These are phyloP conservation scores for Neospermospora avenae DNA, from an alignment of 2,329 filamentous ascomycete genomes.

Conservation along the genomic window DNA sequence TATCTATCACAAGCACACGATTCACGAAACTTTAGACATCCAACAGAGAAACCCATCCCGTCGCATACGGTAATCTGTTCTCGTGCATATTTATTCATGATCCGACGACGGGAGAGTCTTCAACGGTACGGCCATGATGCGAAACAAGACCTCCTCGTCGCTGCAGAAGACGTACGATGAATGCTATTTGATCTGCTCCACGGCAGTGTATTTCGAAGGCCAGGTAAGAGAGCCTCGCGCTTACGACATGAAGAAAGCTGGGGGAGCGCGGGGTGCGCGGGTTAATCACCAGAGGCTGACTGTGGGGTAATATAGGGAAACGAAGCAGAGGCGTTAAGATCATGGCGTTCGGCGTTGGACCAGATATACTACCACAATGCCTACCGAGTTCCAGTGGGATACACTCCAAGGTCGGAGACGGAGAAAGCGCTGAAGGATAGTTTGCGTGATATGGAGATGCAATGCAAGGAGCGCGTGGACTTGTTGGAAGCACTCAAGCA, in stretches of 20 bases:
- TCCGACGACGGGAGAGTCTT: slow-evolving; percentile 2
- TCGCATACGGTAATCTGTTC: neutral
- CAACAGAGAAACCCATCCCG: neutral
- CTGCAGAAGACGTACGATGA: slow-evolving; percentile 98
- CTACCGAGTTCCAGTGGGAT: slow-evolving; percentile 66
- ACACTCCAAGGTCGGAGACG: slow-evolving; percentile 72
- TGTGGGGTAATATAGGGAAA: slow-evolving; percentile 61
- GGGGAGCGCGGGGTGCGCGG: neutral
- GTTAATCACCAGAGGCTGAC: neutral
- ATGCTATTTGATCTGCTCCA: slow-evolving; percentile 90
- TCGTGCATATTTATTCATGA: slow-evolving; percentile 15
- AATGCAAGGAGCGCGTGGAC: slow-evolving; percentile 91
- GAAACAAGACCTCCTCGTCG: slow-evolving; percentile 61
- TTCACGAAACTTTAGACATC: neutral
- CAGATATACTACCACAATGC: slow-evolving; percentile 85
- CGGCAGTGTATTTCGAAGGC: slow-evolving; percentile 92
- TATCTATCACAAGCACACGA: slow-evolving; percentile 1
- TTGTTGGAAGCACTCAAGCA: slow-evolving; percentile 76
- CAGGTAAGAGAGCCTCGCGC: slow-evolving; percentile 57
- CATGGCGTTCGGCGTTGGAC: slow-evolving; percentile 85
- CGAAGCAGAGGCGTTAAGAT: slow-evolving; percentile 83
- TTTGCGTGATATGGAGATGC: slow-evolving; percentile 76
- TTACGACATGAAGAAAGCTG: neutral
- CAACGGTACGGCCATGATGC: slow-evolving; percentile 39
- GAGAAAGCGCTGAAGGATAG: slow-evolving; percentile 81